Evolutionary conservation across 257 asterid genomes (phyloP).

Genomic region (Nemophila menziesii): DNA sequence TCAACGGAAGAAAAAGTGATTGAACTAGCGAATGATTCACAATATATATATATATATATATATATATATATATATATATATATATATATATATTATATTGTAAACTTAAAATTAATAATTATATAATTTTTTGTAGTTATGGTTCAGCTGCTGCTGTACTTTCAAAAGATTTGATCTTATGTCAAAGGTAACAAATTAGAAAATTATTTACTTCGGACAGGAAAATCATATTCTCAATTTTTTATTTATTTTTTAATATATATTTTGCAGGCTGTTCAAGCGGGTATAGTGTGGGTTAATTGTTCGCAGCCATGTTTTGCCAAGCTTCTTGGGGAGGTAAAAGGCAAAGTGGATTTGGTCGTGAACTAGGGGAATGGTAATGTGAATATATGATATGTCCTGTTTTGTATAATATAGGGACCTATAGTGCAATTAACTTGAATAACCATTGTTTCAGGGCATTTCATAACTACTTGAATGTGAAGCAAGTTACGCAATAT

Average conservation of each 20-base stretch:
- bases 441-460: too few species aligned
- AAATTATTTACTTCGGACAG: background rate
- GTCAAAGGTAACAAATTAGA: constrained; percentile 62
- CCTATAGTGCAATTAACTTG: too few species aligned
- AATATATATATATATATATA: too few species aligned
- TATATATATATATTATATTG: too few species aligned
- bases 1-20: too few species aligned
- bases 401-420: too few species aligned
- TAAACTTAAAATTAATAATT: too few species aligned
- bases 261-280: constrained; percentile 62
- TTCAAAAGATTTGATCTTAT: constrained; percentile 70
- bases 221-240: background rate
- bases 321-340: constrained; percentile 99
- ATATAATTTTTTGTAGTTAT: constrained; percentile 34
- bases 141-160: constrained; percentile 80
- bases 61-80: too few species aligned
- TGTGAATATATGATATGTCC: too few species aligned
- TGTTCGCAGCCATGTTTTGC: constrained; percentile 91
- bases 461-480: too few species aligned
- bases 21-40: too few species aligned
- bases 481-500: too few species aligned
- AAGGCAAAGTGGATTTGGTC: constrained; percentile 95
- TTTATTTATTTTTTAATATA: background rate
- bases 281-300: constrained; percentile 80
- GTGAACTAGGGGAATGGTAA: constrained; percentile 96